phyloP scores from a whole-genome alignment of 2,329 filamentous ascomycete genomes.

The Mollisia scopiformis region DNA sequence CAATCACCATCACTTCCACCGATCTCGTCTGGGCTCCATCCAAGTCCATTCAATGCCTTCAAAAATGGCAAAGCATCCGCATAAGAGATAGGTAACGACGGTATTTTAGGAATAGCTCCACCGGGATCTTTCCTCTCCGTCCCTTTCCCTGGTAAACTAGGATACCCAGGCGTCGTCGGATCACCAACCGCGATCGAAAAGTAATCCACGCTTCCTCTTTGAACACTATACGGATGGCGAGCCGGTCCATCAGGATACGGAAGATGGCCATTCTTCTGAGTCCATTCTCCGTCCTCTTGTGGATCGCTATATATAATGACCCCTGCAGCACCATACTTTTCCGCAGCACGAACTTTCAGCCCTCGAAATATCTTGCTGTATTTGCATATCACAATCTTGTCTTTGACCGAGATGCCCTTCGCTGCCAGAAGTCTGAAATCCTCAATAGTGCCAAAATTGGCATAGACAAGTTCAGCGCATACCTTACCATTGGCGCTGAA shows the following conservation, averaged over 20 bases:
- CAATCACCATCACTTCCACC: slow-evolving; percentile 55
- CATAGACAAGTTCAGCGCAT: slow-evolving; percentile 14
- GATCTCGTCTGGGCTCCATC: slow-evolving; percentile 51
- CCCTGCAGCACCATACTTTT: slow-evolving; percentile 86
- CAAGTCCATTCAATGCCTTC: slow-evolving; percentile 83
- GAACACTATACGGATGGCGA: slow-evolving; percentile 70
- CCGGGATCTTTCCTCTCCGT: slow-evolving; percentile 71
- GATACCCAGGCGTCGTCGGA: slow-evolving; percentile 88
- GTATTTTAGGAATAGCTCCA: slow-evolving; percentile 75
- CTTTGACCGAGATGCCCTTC: slow-evolving; percentile 43
- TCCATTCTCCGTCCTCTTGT: slow-evolving; percentile 80
- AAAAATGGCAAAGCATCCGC: slow-evolving; percentile 80
- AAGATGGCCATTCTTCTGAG: slow-evolving; percentile 74
- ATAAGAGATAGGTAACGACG: slow-evolving; percentile 83
- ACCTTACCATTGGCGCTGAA: slow-evolving; percentile 90
- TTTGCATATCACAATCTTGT: slow-evolving; percentile 82
- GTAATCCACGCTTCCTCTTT: slow-evolving; percentile 82
- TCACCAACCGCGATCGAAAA: slow-evolving; percentile 69
- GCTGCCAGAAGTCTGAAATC: slow-evolving; percentile 48
- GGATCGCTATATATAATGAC: slow-evolving; percentile 83
- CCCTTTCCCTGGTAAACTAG: slow-evolving; percentile 72
- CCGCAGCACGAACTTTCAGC: slow-evolving; percentile 85
- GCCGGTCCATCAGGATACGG: slow-evolving; percentile 67
- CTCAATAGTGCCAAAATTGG: slow-evolving; percentile 43
- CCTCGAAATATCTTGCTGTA: slow-evolving; percentile 86